Evolutionary conservation across 2,329 filamentous ascomycete genomes (phyloP).

Genomic region (Xylaria sp.): DNA sequence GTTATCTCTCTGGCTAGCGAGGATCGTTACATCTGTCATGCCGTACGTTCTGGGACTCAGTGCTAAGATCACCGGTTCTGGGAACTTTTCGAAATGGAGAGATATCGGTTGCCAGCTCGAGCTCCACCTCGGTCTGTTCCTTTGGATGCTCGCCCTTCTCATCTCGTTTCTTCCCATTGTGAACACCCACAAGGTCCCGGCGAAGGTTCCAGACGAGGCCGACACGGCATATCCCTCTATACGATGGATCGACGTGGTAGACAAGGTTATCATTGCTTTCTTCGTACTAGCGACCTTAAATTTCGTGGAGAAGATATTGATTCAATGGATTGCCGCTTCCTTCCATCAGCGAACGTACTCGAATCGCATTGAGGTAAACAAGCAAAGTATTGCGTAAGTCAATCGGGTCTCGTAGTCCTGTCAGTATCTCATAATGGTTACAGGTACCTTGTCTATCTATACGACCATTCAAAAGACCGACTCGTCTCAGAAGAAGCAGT

Average conservation of each 20-base stretch:
- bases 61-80: conserved; percentile 80
- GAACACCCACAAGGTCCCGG: conserved; percentile 63
- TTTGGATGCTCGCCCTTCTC: conserved; percentile 90
- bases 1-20: conserved; percentile 86
- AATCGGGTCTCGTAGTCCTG: conserved; percentile 65
- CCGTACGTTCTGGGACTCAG: conserved; percentile 61
- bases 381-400: conserved; percentile 77
- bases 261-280: conserved; percentile 87
- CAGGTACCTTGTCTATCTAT: conserved; percentile 62
- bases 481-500: conserved; percentile 65
- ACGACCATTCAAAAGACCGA: conserved; percentile 80
- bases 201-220: conserved; percentile 48
- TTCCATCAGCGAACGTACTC: conserved; percentile 93
- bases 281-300: conserved; percentile 85
- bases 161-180: conserved; percentile 88
- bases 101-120: conserved; percentile 89
- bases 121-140: conserved; percentile 84
- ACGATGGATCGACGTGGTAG: conserved; percentile 79
- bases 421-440: conserved; percentile 62
- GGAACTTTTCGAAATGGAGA: conserved; percentile 91
- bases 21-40: conserved; percentile 64
- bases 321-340: conserved; percentile 92
- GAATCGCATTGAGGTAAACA: conserved; percentile 90
- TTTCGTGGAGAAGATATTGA: conserved; percentile 90
- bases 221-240: conserved; percentile 63